Base-by-base conservation (phyloP, 2,329 filamentous ascomycete species). In the Thelonectria olida region DNA sequence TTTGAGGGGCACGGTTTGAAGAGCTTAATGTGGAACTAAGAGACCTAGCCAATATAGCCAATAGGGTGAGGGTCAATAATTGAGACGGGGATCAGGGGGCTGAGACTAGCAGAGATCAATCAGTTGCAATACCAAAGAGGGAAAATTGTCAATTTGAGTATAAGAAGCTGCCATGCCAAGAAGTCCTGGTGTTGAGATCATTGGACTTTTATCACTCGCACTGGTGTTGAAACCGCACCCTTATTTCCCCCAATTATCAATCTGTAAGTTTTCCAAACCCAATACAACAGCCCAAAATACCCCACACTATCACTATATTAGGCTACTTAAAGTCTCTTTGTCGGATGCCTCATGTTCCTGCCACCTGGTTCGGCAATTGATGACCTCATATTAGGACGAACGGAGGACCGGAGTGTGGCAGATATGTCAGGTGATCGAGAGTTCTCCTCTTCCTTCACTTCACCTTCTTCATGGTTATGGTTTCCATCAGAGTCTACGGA, bases 331-430 rank as follows among this genome's bases (percentile, higher is more conserved):
- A 17, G 41, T 38, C 38, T 57, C 38, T 38, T 57, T 20, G 38
- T 57, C 10, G 45, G 38, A 36, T 51, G 36, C 27, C 10, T 57
- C 20, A 51, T 57, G 12, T 51, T 57, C n/a, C 48, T 51, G 27
- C 47, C 27, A 38, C 38, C 20, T 45, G n/a, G 45, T 42, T 57
- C 20, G 17, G 38, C 23, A 20, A 36, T 57, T 20, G 19, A 57
- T 28, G 45, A 51, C 39, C 54, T 50, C 15, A 50, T 57, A 38
- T 51, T 57, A 50, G 36, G 9, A 36, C 45, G 38, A 57, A 42
- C 7, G 17, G 45, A 57, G 36, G 38, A 34, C 38, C 28, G 34
- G 34, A 31, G 4, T 50, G 36, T 25, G 17, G 44, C 36, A 25
- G 44, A 50, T 56, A 23, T 42, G 20, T 49, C 27, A 23, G 44